Conservation (phyloP, 106 monocot species). For the Amphibolis antarctica region DNA sequence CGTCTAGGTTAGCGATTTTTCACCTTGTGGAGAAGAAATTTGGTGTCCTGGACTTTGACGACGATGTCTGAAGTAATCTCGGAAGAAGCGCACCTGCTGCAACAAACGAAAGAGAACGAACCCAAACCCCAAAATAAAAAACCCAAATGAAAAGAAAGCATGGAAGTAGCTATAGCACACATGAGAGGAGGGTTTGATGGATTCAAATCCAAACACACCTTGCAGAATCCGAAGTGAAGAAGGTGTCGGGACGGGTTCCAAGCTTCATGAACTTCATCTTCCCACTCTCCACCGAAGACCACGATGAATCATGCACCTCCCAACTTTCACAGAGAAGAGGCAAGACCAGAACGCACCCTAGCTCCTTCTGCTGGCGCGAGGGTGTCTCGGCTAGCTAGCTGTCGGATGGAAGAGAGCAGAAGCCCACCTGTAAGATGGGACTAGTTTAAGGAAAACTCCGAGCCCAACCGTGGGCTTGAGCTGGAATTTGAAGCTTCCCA, state of each 20-base stretch:
- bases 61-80: conserved; percentile 66
- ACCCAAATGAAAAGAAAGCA: neutral
- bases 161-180: neutral
- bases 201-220: conserved; percentile 4
- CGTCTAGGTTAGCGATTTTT: neutral
- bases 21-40: conserved; percentile 80
- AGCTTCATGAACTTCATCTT: conserved; percentile 99
- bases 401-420: too few species aligned
- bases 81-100: conserved; percentile 47
- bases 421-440: too few species aligned
- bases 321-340: neutral
- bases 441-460: too few species aligned
- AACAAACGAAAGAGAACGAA: neutral
- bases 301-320: neutral
- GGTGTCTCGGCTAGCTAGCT: too few species aligned
- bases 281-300: neutral
- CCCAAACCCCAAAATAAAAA: neutral
- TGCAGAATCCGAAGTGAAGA: conserved; percentile 46
- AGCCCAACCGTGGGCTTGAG: too few species aligned
- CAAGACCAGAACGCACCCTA: neutral
- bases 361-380: too few species aligned
- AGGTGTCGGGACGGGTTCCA: conserved; percentile 66
- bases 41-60: conserved; percentile 42
- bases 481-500: too few species aligned
- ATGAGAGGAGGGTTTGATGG: neutral